Conservation (phyloP, 495 filamentous ascomycete species). For the Aspergillus funiculosus region DNA sequence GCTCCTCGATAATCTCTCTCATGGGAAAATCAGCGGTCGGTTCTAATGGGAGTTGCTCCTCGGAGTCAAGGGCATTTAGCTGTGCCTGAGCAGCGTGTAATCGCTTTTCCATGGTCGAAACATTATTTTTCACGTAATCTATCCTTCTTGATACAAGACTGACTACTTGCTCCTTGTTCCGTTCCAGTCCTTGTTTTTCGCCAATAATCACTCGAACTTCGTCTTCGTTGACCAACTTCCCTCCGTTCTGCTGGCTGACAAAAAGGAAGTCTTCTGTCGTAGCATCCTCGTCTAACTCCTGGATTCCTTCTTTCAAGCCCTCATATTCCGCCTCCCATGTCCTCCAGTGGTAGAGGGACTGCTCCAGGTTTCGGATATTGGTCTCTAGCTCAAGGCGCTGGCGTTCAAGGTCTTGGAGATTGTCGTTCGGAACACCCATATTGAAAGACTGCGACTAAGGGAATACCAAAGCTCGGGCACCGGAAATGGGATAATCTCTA, state of each 20-base stretch:
- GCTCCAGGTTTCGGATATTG: conserved; percentile 65
- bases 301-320: conserved; percentile 72
- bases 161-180: conserved; percentile 56
- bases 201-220: conserved; percentile 42
- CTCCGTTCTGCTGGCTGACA: conserved; percentile 45
- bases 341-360: conserved; percentile 80
- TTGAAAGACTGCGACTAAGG: background rate
- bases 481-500: no score
- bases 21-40: conserved; percentile 53
- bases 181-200: conserved; percentile 25
- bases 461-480: background rate
- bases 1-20: conserved; percentile 81
- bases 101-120: conserved; percentile 57
- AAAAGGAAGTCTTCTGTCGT: conserved; percentile 46
- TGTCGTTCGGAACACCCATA: conserved; percentile 33
- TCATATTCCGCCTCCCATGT: conserved; percentile 89
- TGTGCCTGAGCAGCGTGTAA: conserved; percentile 63
- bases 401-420: conserved; percentile 55
- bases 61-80: conserved; percentile 45
- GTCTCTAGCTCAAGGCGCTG: conserved; percentile 70
- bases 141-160: conserved; percentile 67
- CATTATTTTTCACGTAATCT: conserved; percentile 84
- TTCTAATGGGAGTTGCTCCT: conserved; percentile 22
- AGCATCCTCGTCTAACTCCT: conserved; percentile 45
- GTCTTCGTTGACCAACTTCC: conserved; percentile 51